Base-by-base conservation (phyloP, 2,329 filamentous ascomycete genomes). In the Xylaria sp. region DNA sequence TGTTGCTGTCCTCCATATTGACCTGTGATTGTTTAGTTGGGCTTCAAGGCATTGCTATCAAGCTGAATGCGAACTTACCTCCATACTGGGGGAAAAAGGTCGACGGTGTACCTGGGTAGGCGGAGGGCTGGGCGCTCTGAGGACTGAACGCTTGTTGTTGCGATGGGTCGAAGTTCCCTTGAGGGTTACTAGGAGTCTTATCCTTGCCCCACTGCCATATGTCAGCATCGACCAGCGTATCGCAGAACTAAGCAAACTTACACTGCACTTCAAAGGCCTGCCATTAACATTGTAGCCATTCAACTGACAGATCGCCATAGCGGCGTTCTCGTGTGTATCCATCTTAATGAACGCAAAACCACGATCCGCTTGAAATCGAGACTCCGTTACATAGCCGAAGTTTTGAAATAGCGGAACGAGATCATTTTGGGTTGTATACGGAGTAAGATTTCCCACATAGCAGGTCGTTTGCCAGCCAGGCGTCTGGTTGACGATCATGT, bases 331-430 rank as follows among this genome's bases (percentile, higher is more conserved):
- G 78, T 99, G 96, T 7, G 91, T 92, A 80, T 99, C 96, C 94
- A 99, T 97, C 87, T 99, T 99, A 82, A 99, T 94, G 81, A 99
- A 99, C 8, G 96, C 94, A 80, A 99, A 99, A 15, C 96, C 96
- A 75, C 96, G 93, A 81, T 99, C 96, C 65, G 96, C 94, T 83
- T 99, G 96, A 88, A 99, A 97, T 69, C 96, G 93, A 60, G 95
- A 98, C 84, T 99, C 96, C 61, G 97, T 92, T 54, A 99, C 96
- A 78, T 94, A 98, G 66, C 96, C 96, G 79, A 98, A 99, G 85
- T 98, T 98, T 82, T 97, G 94, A 87, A 99, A 99, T 46, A 99
- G 87, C 5, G 96, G 96, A n/a, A 99, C 92, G 39, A 99, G 90
- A 76, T 99, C 96, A 77, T 94, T 94, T 79, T 97, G 94, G 3